Percentiles rank a stretch among this genome's conserved stretches.
Conservation (phyloP, 345 rosid species). For the Diplotaxis tenuifolia region DNA sequence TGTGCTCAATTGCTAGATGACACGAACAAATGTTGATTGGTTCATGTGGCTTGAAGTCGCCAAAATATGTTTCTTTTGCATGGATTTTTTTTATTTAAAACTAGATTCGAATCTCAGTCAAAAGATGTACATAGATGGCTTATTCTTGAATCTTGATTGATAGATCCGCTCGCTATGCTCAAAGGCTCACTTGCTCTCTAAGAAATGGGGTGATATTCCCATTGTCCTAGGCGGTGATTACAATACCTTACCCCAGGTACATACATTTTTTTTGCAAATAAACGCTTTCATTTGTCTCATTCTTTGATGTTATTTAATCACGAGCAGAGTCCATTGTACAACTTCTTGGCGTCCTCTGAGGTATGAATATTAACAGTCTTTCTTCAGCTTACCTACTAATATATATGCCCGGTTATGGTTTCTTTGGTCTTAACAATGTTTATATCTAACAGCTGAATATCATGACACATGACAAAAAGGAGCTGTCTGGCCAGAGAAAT, state of each 20-base stretch:
- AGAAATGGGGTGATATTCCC: conserved; percentile 76
- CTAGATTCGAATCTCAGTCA: background rate
- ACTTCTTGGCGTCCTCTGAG: conserved; percentile 71
- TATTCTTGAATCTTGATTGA: conserved; percentile 4
- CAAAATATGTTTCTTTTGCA: background rate
- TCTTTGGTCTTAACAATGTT: conserved; percentile 17
- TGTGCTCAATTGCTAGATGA: conserved; percentile 28
- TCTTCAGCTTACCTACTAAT: background rate
- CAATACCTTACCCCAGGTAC: conserved; percentile 72
- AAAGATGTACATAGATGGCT: background rate
- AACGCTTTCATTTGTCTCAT: background rate
- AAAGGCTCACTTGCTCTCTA: conserved; percentile 60
- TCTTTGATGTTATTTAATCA: background rate
- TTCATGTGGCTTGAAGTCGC: conserved; percentile 2
- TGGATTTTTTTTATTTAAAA: background rate
- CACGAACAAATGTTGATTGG: background rate
- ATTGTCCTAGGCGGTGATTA: conserved; percentile 75
- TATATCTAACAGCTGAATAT: conserved; percentile 59
- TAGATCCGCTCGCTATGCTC: conserved; percentile 59
- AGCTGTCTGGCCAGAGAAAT: conserved; percentile 70
- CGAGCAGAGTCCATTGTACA: conserved; percentile 76
- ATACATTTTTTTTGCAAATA: background rate
- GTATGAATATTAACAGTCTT: conserved; percentile 30
- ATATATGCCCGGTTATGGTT: background rate
- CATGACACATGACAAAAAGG: conserved; percentile 51